phyloP scores from a whole-genome alignment of 495 filamentous ascomycete genomes.

The Xylaria telfairii region DNA sequence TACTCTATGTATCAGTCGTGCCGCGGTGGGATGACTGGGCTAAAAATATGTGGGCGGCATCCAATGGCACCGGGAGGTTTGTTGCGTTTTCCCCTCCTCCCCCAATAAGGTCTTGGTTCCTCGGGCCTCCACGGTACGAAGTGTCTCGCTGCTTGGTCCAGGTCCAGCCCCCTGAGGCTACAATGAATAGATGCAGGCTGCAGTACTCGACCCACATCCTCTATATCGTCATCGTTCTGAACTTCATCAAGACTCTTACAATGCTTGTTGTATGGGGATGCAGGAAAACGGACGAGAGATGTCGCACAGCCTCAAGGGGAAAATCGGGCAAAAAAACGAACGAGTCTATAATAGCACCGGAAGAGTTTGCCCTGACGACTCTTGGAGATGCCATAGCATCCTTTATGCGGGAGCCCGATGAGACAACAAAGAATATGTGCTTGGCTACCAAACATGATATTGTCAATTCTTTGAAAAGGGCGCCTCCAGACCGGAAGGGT shows the following conservation, averaged over 20 bases:
- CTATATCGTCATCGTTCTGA: slow-evolving; percentile 20
- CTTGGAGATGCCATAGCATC: slow-evolving; percentile 43
- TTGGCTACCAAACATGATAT: slow-evolving; percentile 30
- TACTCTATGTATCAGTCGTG: slow-evolving; percentile 37
- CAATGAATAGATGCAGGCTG: slow-evolving; percentile 19
- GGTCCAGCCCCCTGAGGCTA: too few species aligned
- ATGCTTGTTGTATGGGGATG: slow-evolving; percentile 24
- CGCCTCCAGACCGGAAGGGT: too few species aligned
- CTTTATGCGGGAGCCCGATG: slow-evolving; percentile 41
- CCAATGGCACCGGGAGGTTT: slow-evolving; percentile 28
- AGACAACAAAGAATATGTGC: slow-evolving; percentile 38
- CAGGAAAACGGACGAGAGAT: background rate
- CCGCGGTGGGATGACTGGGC: slow-evolving; percentile 38
- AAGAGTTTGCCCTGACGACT: slow-evolving; percentile 26
- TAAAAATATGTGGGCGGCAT: slow-evolving; percentile 43
- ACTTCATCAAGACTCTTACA: slow-evolving; percentile 25
- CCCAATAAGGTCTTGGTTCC: background rate
- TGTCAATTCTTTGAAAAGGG: too few species aligned
- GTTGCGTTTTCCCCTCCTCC: slow-evolving; percentile 18
- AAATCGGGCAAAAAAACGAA: background rate
- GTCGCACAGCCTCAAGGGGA: slow-evolving; percentile 13
- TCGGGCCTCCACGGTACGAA: slow-evolving; percentile 1
- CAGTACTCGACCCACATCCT: slow-evolving; percentile 29
- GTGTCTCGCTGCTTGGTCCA: slow-evolving; percentile 14
- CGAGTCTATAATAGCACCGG: background rate